Evolutionary conservation across 192 early-diverging fungal genomes (phyloP), one percentile per base, ranked within the genome.

Genomic region (Obelidium mucronatum): DNA sequence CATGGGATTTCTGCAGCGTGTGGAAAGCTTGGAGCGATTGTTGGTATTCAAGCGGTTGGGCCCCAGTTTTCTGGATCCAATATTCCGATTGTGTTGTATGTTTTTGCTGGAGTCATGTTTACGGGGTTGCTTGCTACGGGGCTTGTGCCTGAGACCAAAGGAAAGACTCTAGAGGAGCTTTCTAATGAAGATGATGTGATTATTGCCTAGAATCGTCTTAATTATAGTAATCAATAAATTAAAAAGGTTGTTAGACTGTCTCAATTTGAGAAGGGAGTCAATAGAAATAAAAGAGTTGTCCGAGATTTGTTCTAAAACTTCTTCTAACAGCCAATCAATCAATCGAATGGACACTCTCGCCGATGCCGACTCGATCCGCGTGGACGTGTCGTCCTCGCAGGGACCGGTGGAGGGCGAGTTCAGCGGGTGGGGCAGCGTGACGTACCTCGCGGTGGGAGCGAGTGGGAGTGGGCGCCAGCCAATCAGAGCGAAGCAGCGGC

Each of bases 1-100:
- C 93, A 94, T 80, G 93, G 93, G 83, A 90, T 94, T 75, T 90
- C 90, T 67, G 92, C 93, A 54, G 93, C 91, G 40, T 79, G 80
- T 64, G 92, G 93, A 63, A 94, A 93, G 82, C 83, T 87, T 56
- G 92, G 91, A 40, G 92, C 91, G 54, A 92, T 93, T 78, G 53
- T 92, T 65, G 86, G 84, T 26, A 58, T 80, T 53, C 82, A 86
- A 72, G 77, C 75, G 40, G 80, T 86, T 53, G 85, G 78, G 4
- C 81, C 81, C 15, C 79, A 44, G 73, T 85, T 85, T 34, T n/a
- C n/a, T n/a, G 36, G 13, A 13, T 52, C 74, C 24, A 63, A 79
- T 51, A 31, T 42, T 40, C 35, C 36, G 13, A 26, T 69, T 63
- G 70, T 81, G 26, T 60, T 83, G 52, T 51, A 17, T 30, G 66